These are phyloP conservation scores for Apiosordaria backusii DNA, from an alignment of 495 filamentous ascomycete genomes.

Conservation along the genomic window DNA sequence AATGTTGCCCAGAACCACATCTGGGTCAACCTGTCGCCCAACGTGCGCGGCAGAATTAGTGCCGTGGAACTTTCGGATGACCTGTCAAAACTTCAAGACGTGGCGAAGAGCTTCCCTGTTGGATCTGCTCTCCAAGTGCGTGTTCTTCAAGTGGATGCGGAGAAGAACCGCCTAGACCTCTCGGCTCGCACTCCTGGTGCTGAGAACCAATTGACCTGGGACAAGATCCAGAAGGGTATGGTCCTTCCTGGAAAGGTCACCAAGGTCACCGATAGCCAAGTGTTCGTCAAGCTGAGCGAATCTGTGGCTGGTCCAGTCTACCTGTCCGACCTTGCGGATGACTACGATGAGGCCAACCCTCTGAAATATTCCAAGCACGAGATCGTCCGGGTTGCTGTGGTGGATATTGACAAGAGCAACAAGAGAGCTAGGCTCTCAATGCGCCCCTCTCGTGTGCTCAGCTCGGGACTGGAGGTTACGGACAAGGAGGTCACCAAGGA, in stretches of 20 bases:
- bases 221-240: conserved; percentile 69
- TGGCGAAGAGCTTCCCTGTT: conserved; percentile 80
- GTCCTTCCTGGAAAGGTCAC: conserved; percentile 78
- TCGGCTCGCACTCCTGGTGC: conserved; percentile 60
- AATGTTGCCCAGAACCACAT: conserved; percentile 71
- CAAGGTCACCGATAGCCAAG: conserved; percentile 74
- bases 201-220: conserved; percentile 56
- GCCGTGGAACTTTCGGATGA: conserved; percentile 84
- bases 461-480: conserved; percentile 75
- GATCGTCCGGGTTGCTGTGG: conserved; percentile 75
- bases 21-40: conserved; percentile 91
- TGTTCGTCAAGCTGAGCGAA: conserved; percentile 83
- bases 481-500: conserved; percentile 72
- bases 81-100: conserved; percentile 65
- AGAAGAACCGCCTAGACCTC: conserved; percentile 74
- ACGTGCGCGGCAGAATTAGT: conserved; percentile 76
- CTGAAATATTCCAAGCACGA: conserved; percentile 71
- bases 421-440: conserved; percentile 78
- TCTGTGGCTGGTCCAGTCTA: conserved; percentile 67
- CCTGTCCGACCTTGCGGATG: conserved; percentile 76
- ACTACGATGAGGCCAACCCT: conserved; percentile 69
- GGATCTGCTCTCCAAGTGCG: conserved; percentile 79
- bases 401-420: conserved; percentile 74
- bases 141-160: conserved; percentile 70
- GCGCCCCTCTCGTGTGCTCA: conserved; percentile 83